Evolutionary conservation across 306 rosid species (phyloP), one percentile per base, ranked within the genome.

Genomic region (Gastrolobium bilobum): DNA sequence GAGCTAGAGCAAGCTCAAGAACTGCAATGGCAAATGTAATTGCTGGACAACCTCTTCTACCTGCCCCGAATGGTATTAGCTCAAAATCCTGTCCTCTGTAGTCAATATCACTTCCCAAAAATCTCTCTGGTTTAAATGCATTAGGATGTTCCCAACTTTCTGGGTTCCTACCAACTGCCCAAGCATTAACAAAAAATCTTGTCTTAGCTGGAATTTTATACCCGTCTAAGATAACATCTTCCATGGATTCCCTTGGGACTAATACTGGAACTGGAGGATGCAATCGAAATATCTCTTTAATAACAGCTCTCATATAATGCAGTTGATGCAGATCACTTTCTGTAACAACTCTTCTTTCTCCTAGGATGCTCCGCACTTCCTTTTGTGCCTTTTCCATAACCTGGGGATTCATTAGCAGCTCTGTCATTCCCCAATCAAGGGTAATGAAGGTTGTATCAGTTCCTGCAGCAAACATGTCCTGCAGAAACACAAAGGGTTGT

Each of bases 391-490:
- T 90, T 78, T 88, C 38, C 85, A 88, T 82, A 7, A 70, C 85
- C 10, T 35, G 60, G 8, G 90, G 94, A 52, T 90, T 86, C 83
- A 82, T 85, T 40, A 89, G 20, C 1, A 90, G 86, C 85, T 90
- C 89, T 11, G 92, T 88, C 92, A 89, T 90, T 82, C 78, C 90
- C 96, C 91, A 90, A 39, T 89, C 96, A 40, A 93, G 94, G 46
- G 84, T 68, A 48, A 89, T 90, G 84, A 82, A 86, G 31, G 81
- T 80, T 62, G 94, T 91, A 73, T 91, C 96, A 5, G 96, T 91
- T 81, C 94, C 92, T 31, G 94, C 97, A 43, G 88, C 91, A 84
- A 91, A 93, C 92, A 91, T 90, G 61, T 93, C 96, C 94, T 90
- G 79, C 84, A 63, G 9, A 47, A 43, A 67, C 48, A 68, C 37